These are phyloP conservation scores for Fraxinus excelsior DNA, from an alignment of 257 asterid species.

Conservation along the genomic window DNA sequence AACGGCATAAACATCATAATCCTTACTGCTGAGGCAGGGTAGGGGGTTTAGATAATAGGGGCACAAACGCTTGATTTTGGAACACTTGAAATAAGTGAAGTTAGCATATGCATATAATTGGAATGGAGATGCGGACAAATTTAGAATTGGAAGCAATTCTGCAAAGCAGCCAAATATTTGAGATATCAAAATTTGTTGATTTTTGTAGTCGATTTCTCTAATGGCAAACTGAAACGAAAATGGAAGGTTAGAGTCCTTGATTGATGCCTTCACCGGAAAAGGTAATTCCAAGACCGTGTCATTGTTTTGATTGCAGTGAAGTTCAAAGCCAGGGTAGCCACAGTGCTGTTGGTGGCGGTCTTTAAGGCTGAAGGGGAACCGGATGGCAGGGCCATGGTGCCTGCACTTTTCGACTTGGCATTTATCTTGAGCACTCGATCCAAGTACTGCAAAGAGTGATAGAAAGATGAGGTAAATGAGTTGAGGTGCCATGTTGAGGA, in stretches of 20 bases:
- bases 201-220: background rate
- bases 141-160: background rate
- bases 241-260: constrained; percentile 11
- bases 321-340: too few relatives aligned
- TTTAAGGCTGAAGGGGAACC: too few relatives aligned
- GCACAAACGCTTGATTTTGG: background rate
- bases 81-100: constrained; percentile 10
- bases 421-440: too few relatives aligned
- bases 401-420: too few relatives aligned
- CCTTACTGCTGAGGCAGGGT: background rate
- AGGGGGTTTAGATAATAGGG: background rate
- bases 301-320: too few relatives aligned
- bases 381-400: too few relatives aligned
- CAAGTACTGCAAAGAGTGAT: too few relatives aligned
- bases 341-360: too few relatives aligned
- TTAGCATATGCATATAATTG: background rate
- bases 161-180: constrained; percentile 1
- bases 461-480: too few relatives aligned
- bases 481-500: too few relatives aligned
- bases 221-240: background rate
- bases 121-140: constrained; percentile 5
- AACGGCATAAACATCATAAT: background rate
- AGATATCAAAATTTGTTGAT: background rate
- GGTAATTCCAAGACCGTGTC: too few relatives aligned
- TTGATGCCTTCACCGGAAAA: too few relatives aligned